These are phyloP conservation scores for Diaporthe citrichinensis DNA, from an alignment of 2,329 filamentous ascomycete genomes.

Conservation along the genomic window DNA sequence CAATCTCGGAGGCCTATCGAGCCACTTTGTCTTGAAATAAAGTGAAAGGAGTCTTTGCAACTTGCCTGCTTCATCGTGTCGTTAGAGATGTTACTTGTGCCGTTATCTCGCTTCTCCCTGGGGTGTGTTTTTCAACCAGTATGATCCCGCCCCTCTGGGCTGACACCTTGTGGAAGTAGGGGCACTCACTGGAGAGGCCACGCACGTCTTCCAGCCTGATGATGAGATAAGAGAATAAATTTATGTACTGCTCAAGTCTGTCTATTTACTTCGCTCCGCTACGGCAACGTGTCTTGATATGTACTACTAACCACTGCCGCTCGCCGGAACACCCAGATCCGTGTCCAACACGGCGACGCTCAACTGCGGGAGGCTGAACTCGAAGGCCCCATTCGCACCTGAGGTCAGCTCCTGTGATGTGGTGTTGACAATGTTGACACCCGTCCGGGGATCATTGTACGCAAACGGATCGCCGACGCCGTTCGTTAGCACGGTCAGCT, in stretches of 20 bases:
- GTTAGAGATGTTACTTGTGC: neutral
- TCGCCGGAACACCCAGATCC: slow-evolving; percentile 16
- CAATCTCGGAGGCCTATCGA: neutral
- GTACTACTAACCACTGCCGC: neutral
- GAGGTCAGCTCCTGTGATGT: slow-evolving; percentile 56
- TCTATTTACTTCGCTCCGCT: neutral
- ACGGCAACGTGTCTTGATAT: neutral
- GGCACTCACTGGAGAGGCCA: neutral
- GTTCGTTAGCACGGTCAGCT: slow-evolving; percentile 60
- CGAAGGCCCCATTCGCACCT: slow-evolving; percentile 61
- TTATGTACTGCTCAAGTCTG: neutral
- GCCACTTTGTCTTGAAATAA: neutral
- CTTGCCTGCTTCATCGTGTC: no score
- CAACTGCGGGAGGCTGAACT: slow-evolving; percentile 66
- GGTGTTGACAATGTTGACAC: slow-evolving; percentile 65
- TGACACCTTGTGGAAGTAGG: neutral
- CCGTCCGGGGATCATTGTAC: slow-evolving; percentile 59
- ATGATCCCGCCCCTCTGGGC: neutral
- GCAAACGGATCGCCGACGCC: slow-evolving; percentile 59
- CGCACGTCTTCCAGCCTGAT: no score
- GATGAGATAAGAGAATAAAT: neutral
- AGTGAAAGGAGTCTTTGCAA: neutral
- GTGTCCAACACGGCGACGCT: slow-evolving; percentile 70
- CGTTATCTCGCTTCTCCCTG: neutral
- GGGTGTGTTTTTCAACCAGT: neutral